Percentiles rank a stretch among this genome's conserved stretches.
phyloP scores from a whole-genome alignment of 1,284 basidiomycete genomes.

The Amanita bisporigera region DNA sequence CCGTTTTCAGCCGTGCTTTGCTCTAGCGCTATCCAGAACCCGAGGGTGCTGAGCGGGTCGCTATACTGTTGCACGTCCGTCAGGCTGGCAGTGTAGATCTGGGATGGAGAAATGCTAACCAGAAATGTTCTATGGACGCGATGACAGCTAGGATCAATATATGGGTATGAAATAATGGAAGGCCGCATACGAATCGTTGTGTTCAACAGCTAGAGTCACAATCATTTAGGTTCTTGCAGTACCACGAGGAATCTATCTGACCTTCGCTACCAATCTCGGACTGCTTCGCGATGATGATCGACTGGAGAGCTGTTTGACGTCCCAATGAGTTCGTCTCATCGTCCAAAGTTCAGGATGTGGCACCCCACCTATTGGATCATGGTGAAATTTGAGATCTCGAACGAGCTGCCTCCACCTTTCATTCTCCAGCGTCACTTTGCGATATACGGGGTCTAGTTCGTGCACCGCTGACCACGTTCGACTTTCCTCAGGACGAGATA shows the following conservation, averaged over 20 bases:
- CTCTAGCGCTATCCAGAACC: constrained; percentile 96
- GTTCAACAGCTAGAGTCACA: constrained; percentile 63
- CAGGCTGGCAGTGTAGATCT: background rate
- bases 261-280: constrained; percentile 89
- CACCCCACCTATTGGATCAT: constrained; percentile 75
- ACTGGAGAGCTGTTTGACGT: constrained; percentile 73
- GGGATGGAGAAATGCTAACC: constrained; percentile 44
- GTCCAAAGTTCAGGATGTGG: background rate
- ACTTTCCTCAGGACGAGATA: background rate
- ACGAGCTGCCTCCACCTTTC: constrained; percentile 69
- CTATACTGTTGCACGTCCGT: constrained; percentile 70
- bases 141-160: background rate
- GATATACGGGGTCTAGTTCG: constrained; percentile 82
- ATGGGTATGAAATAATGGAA: background rate
- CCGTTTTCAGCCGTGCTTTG: constrained; percentile 85
- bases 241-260: constrained; percentile 37
- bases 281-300: constrained; percentile 95
- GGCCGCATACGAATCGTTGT: constrained; percentile 78
- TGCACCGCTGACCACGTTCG: constrained; percentile 64
- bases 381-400: constrained; percentile 78
- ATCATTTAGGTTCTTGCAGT: background rate
- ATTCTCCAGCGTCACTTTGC: constrained; percentile 79
- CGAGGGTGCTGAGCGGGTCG: constrained; percentile 87
- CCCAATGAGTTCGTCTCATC: background rate
- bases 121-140: constrained; percentile 66